Evolutionary conservation across 2,329 filamentous ascomycete genomes (phyloP), one percentile per base, ranked within the genome.

Genomic region (Neofusicoccum sp.): DNA sequence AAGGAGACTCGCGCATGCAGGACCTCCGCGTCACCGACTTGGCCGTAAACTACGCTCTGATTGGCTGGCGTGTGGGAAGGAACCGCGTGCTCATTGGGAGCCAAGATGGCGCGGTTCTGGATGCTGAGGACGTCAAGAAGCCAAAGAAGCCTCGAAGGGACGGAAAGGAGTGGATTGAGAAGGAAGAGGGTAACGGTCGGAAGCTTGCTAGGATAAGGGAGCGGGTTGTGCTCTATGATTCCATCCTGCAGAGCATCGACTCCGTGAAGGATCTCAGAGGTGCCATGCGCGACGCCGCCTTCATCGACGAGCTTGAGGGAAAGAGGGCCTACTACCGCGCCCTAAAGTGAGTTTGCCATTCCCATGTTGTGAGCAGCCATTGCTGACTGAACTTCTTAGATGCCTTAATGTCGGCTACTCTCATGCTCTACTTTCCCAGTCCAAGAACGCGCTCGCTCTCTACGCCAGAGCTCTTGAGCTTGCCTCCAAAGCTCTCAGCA

Each of bases 61-160:
- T 99, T 61, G 93, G 91, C 70, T 98, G 93, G 93, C 85, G 95
- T 73, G 90, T 98, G 65, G 93, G 93, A 28, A 88, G 95, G 49
- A 98, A 99, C 75, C 84, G 95, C 58, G 89, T 96, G 0, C 79
- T 99, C 63, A 90, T 91, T 56, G 93, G 93, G n/a, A 79, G 84
- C 6, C 82, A 89, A 59, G 93, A 98, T 67, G 93, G 93, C 3
- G 83, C 90, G 14, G 74, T 82, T 1, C 80, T 86, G 62, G 75
- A 79, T 30, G 85, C 69, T 7, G 71, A 85, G 69, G 85, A 82
- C 69, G 81, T 81, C 41, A 80, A 79, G 45, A 71, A 76, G 56
- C 74, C 74, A 54, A 82, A 82, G 61, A 60, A 44, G 8, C 26
- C 51, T 9, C n/a, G 57, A 6, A 79, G 79, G 64, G 77, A 81